Base-by-base conservation (phyloP, 192 early-diverging fungal species). In the Phycomyces nitens region DNA sequence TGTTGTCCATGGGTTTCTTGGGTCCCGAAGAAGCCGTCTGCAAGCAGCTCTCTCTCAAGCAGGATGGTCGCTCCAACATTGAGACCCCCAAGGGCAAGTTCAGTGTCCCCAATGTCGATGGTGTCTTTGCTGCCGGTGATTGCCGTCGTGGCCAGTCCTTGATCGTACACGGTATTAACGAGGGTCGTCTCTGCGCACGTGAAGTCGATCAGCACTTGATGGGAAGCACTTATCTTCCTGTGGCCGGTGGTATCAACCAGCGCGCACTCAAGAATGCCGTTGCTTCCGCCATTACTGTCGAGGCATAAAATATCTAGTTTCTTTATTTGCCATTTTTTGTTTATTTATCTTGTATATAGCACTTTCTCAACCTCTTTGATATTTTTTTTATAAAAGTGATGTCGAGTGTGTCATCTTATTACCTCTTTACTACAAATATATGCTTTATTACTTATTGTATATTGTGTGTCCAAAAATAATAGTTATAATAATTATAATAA, bases 91-190 rank as follows among this genome's bases (percentile, higher is more conserved):
- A 85, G 66, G 89, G 86, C 65, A 73, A 72, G 38, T 99, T 96
- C 77, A 80, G 79, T 20, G 85, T 92, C 16, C 70, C 81, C 18
- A n/a, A 14, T 47, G 15, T 47, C 12, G 44, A 18, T n/a, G 85
- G 88, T 44, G 92, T 99, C 22, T 99, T 87, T 79, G 97, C 97
- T 23, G 97, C 97, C 14, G 97, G 97, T 66, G 97, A 99, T 81
- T 96, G 94, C 76, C 89, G 97, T 51, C 85, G 97, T 21, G 97
- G 97, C 12, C 94, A 96, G 83, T 87, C 84, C 34, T 77, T 99
- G 56, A 94, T 99, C 69, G 97, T 99, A 38, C 96, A 94, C 93
- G 97, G 92, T 70, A 97, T 99, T 77, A 96, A 95, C 74, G 97
- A 99, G 76, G 97, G 97, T 53, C 86, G 97, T 50, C 88, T 94